Percentiles rank a stretch among this genome's conserved stretches.
phyloP scores from a whole-genome alignment of 441 rosid genomes.

The Populus hybrid region DNA sequence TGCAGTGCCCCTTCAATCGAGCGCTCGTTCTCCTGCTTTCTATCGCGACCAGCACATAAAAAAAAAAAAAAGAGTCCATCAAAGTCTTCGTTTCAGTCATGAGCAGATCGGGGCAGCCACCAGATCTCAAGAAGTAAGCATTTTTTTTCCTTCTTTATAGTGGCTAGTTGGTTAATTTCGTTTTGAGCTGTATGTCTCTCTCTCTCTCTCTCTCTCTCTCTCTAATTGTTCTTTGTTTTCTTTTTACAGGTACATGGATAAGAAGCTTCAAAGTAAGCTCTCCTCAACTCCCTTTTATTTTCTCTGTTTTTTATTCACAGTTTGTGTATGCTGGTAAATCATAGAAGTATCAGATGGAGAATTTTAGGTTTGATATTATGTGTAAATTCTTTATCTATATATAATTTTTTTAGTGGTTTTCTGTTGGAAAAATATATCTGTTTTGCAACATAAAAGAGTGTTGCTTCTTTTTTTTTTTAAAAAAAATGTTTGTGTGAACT shows the following conservation, averaged over 20 bases:
- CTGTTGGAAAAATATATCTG: too few relatives aligned
- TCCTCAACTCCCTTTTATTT: not conserved
- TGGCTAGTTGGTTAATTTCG: not conserved
- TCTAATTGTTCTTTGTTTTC: not conserved
- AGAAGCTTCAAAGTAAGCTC: constrained; percentile 59
- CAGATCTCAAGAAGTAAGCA: constrained; percentile 67
- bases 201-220: not conserved
- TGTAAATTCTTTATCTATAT: not conserved
- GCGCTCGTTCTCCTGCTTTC: not conserved
- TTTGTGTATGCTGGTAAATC: not conserved
- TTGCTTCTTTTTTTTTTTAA: too few relatives aligned
- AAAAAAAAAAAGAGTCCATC: too few relatives aligned
- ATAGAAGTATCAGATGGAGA: not conserved
- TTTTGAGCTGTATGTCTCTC: too few relatives aligned
- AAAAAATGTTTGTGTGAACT: not conserved
- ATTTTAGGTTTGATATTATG: not conserved
- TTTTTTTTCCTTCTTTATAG: not conserved
- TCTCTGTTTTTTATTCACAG: not conserved
- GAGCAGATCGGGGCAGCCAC: constrained; percentile 83
- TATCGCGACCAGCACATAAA: not conserved
- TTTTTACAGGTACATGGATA: constrained; percentile 62
- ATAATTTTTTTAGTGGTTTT: not conserved
- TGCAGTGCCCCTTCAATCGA: not conserved
- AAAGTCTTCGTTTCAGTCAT: constrained; percentile 19
- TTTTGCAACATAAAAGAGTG: not conserved